Evolutionary conservation across 345 rosid genomes (phyloP), one percentile per base, ranked within the genome.

Genomic region (Diplotaxis tenuifolia): DNA sequence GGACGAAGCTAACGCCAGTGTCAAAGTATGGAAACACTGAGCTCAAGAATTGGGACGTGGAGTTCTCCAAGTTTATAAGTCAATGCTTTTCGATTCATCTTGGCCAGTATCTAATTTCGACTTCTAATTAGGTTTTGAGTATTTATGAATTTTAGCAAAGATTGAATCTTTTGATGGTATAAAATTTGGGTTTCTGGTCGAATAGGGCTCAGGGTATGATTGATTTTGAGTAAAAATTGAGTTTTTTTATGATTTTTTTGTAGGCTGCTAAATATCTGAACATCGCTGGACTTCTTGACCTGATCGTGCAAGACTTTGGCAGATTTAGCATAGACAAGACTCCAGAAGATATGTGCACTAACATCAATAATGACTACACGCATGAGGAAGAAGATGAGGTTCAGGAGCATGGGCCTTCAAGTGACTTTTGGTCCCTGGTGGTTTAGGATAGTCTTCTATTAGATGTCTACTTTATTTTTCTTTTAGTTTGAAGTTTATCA

Each of bases 201-300:
- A 31, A 31, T 31, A 31, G 1, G 36, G 9, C 7, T 31, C 7
- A 31, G 36, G 9, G 36, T 31, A 0, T 7, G 36, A 31, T 31
- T 31, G 15, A 11, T 27, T 38, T 72, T 9, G 56, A 10, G 6
- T 15, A 6, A 3, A 3, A 9, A 0, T 0, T 4, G 7, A 14
- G 54, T 32, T 1, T 1, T 6, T 45, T 31, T n/a, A n/a, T 31
- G 36, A 31, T 21, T 52, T 15, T 7, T 36, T 50, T 40, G 38
- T 61, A 89, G 97, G 95, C 97, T 20, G 95, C 92, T 0, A 89
- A 91, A 71, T 91, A 86, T 62, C 59, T 91, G 83, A 38, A 87
- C 81, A 89, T 89, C 77, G 55, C 63, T 81, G 79, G 83, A 62
- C 78, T 87, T 79, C 80, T 91, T 69, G 91, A 89, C 67, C 80